phyloP scores from a whole-genome alignment of 1,284 basidiomycete species.

The Ustilago trichophora region DNA sequence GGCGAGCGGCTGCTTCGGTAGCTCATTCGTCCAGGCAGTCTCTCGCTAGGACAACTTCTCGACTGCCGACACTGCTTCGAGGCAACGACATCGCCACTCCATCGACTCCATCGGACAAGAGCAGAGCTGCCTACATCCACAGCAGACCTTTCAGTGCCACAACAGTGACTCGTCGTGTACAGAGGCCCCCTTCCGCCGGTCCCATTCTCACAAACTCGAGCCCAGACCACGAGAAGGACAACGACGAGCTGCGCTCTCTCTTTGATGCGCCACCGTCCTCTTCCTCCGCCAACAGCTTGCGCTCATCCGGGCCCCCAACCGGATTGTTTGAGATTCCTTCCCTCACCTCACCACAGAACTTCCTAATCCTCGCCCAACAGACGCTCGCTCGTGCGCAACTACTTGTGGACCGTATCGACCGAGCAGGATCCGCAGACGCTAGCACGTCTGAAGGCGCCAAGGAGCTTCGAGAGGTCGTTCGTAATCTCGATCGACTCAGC shows the following conservation, averaged over 20 bases:
- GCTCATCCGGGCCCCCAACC: conserved; percentile 25
- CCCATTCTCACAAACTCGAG: not conserved
- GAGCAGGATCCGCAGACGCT: conserved; percentile 32
- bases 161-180: conserved; percentile 5
- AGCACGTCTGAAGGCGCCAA: conserved; percentile 16
- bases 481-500: conserved; percentile 82
- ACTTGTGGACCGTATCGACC: conserved; percentile 59
- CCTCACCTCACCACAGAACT: conserved; percentile 50
- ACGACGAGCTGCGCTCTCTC: conserved; percentile 37
- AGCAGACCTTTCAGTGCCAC: conserved; percentile 11
- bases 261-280: conserved; percentile 52
- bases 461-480: conserved; percentile 57
- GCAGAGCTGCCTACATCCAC: not conserved
- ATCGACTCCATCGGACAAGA: not conserved
- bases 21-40: conserved; percentile 14
- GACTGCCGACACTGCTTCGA: not conserved
- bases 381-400: conserved; percentile 62
- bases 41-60: not conserved
- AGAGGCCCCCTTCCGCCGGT: conserved; percentile 7
- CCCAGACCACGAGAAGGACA: conserved; percentile 46
- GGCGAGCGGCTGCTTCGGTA: conserved; percentile 13
- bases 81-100: not conserved
- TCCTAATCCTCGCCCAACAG: conserved; percentile 54
- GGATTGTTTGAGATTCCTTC: conserved; percentile 59
- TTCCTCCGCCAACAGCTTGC: conserved; percentile 19